Evolutionary conservation across 352 stramenopile species (phyloP).

Genomic region (Pythium dissimile): DNA sequence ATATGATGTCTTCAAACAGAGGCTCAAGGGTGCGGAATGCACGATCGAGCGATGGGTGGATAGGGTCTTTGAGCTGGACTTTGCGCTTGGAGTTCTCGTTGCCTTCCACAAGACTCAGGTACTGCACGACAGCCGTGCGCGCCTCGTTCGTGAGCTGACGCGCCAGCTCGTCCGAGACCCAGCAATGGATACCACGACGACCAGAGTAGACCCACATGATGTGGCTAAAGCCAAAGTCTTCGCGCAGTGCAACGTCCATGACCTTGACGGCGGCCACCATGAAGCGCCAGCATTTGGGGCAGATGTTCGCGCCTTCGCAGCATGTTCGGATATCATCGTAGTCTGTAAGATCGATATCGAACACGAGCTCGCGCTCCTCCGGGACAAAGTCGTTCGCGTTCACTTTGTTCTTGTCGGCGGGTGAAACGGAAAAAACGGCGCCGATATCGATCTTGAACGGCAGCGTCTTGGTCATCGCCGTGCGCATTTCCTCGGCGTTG

Average conservation of each 20-base stretch:
- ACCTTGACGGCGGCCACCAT: conserved; percentile 98
- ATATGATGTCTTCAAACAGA: conserved; percentile 91
- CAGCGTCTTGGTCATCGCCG: conserved; percentile 88
- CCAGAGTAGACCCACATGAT: conserved; percentile 99
- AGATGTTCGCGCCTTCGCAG: conserved; percentile 90
- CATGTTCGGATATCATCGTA: conserved; percentile 99
- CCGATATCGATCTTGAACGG: conserved; percentile 99
- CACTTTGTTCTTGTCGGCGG: conserved; percentile 84
- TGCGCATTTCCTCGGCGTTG: conserved; percentile 83
- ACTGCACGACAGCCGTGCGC: conserved; percentile 95
- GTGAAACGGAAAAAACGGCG: conserved; percentile 92
- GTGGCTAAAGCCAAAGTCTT: conserved; percentile 99
- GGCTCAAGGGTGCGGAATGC: conserved; percentile 94
- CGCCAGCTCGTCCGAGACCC: conserved; percentile 96
- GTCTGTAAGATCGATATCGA: conserved; percentile 99
- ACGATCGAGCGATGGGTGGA: conserved; percentile 95
- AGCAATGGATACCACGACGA: conserved; percentile 99
- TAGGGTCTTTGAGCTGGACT: conserved; percentile 87
- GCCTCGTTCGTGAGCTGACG: conserved; percentile 95
- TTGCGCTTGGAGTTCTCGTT: conserved; percentile 89
- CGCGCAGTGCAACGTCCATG: conserved; percentile 84
- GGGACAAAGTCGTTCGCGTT: conserved; percentile 87
- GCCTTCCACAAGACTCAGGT: conserved; percentile 93
- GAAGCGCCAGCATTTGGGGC: conserved; percentile 96
- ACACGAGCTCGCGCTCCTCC: conserved; percentile 97